Conservation (phyloP, 2,329 filamentous ascomycete genomes). For the Sporothrix brasiliensis region DNA sequence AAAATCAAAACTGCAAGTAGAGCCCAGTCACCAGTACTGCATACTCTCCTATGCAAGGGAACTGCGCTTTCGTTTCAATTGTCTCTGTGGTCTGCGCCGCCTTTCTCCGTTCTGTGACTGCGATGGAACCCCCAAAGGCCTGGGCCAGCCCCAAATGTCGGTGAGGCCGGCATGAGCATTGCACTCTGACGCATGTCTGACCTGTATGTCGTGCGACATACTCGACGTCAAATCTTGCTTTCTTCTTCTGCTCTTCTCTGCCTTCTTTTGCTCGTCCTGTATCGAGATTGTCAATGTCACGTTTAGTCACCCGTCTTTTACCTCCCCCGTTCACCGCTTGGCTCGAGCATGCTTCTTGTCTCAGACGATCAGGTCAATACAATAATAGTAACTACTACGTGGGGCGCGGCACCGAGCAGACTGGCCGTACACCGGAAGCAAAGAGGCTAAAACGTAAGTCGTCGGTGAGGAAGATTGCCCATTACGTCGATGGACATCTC, state of each 20-base stretch:
- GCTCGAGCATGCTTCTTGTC: not conserved
- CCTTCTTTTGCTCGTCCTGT: not conserved
- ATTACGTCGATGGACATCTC: not conserved
- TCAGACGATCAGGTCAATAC: not conserved
- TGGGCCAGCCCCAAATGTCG: slow-evolving; percentile 22
- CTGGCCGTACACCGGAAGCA: not conserved
- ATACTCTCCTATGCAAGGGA: not conserved
- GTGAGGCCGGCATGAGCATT: slow-evolving; percentile 26
- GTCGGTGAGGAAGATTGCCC: not conserved
- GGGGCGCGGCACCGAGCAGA: not conserved
- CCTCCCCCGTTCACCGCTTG: slow-evolving; percentile 23
- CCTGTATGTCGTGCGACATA: not conserved
- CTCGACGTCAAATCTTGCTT: not conserved
- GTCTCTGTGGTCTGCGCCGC: not conserved
- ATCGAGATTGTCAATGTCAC: not conserved
- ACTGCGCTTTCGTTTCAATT: not conserved
- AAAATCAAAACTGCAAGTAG: not conserved
- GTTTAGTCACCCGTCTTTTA: not conserved
- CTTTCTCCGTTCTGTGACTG: not conserved
- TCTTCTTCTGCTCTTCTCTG: not conserved
- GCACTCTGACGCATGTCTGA: not conserved
- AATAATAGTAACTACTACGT: not conserved
- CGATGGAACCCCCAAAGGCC: not conserved
- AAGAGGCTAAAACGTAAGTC: slow-evolving; percentile 8
- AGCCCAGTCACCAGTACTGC: not conserved